phyloP scores from a whole-genome alignment of 139 green algal genomes.

The Coccomyxa sp. region DNA sequence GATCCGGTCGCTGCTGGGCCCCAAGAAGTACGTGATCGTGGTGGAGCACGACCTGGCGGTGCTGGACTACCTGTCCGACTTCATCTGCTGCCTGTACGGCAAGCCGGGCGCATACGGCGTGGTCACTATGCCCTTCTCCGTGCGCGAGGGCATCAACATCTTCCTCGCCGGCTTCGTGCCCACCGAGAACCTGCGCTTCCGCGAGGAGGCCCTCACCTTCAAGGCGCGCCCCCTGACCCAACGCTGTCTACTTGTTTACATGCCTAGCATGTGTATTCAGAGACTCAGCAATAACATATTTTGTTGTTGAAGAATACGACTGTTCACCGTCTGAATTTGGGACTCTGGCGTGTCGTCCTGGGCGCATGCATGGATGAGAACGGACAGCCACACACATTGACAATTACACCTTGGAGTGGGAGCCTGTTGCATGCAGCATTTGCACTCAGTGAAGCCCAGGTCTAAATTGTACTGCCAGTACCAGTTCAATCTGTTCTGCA shows the following conservation, averaged over 20 bases:
- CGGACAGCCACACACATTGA: not conserved
- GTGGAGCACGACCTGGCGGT: slow-evolving; percentile 95
- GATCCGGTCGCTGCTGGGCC: slow-evolving; percentile 72
- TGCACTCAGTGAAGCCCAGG: too few species aligned
- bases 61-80: slow-evolving; percentile 99
- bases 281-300: too few species aligned
- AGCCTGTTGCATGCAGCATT: too few species aligned
- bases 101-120: slow-evolving; percentile 96
- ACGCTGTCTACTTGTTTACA: not conserved
- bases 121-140: slow-evolving; percentile 94
- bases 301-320: too few species aligned
- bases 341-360: not conserved
- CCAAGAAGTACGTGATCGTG: slow-evolving; percentile 91
- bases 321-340: too few species aligned
- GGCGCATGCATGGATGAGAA: not conserved
- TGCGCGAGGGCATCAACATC: slow-evolving; percentile 88
- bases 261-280: not conserved
- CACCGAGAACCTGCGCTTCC: slow-evolving; percentile 98
- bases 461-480: too few species aligned
- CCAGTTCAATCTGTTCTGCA: too few species aligned
- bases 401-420: too few species aligned
- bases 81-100: slow-evolving; percentile 99
- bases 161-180: slow-evolving; percentile 95
- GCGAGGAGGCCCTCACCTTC: slow-evolving; percentile 95
- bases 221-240: slow-evolving; percentile 49